These are phyloP conservation scores for Thuidium tamariscinum DNA, from an alignment of 225 moss, liverwort and hornwort species.

Conservation along the genomic window DNA sequence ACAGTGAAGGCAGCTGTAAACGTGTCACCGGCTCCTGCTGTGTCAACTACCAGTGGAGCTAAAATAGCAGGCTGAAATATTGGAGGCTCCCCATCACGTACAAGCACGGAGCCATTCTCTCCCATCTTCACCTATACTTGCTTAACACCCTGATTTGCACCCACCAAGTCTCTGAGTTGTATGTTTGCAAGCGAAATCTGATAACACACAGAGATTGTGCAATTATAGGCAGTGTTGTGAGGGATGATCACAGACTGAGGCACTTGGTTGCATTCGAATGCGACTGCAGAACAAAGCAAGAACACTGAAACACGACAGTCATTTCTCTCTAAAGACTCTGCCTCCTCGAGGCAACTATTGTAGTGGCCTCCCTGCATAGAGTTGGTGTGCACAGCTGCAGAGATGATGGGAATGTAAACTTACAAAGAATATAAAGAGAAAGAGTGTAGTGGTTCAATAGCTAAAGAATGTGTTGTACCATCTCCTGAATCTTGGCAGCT, in stretches of 20 bases:
- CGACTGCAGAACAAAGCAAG: background rate
- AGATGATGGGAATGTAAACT: background rate
- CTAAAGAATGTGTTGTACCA: conserved; percentile 1
- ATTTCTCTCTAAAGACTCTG: background rate
- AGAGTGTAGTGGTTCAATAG: background rate
- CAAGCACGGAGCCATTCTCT: conserved; percentile 34
- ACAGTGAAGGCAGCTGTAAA: conserved; percentile 67
- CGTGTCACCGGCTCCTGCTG: conserved; percentile 74
- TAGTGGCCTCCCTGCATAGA: background rate
- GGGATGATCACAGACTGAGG: background rate
- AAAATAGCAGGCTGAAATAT: conserved; percentile 19
- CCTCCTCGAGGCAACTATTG: background rate
- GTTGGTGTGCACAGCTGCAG: background rate
- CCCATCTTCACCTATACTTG: conserved; percentile 63
- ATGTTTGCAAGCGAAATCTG: background rate
- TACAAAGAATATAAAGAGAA: background rate
- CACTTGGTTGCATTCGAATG: background rate
- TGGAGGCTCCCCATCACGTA: conserved; percentile 13
- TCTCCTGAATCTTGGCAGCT: conserved; percentile 20
- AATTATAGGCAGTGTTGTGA: background rate
- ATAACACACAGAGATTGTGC: background rate
- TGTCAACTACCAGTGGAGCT: conserved; percentile 62
- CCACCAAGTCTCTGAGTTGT: background rate
- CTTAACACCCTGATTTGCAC: conserved; percentile 40
- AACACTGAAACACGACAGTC: background rate